Evolutionary conservation across 1,139 yeast species (phyloP), one percentile per base, ranked within the genome.

Genomic region (Candida dubliniensis): DNA sequence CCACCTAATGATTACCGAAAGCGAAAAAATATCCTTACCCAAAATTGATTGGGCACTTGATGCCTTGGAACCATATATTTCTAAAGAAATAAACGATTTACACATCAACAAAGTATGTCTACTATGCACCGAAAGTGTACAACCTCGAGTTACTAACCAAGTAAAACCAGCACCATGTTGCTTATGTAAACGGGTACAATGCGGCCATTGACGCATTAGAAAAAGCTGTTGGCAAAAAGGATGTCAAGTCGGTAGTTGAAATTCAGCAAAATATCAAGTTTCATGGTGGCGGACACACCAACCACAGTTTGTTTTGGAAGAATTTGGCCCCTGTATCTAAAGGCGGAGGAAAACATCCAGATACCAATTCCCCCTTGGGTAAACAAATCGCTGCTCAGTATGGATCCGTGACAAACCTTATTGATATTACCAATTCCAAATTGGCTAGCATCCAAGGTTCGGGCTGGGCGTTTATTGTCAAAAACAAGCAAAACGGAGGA

Each of bases 391-490:
- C 51, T 30, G 60, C 54, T 40, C 76, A 73, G 51, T 74, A 66
- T 48, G 78, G 78, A 31, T 63, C 71, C 18, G 58, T 71, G 44
- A 75, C 69, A 30, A 59, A 60, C 44, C 71, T 74, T 58, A 70
- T 67, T 53, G 52, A 63, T 26, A 46, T 66, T 38, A 64, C 74
- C 55, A 71, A 72, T 49, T 56, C 64, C 43, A 66, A 69, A 55
- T 67, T 74, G 56, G 74, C 74, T 13, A 67, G 69, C 26, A 67
- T 74, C 47, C 79, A 74, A 57, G 78, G 78, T 41, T 67, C 76
- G 3, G 79, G 79, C 31, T 74, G 79, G 78, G 77, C 76, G 14
- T 73, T 71, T 54, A 63, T 74, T 40, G 77, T 69, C 43, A 69
- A 71, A 58, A 69, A 71, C 56, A 63, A 61, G 47, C 67, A 66